A percentile compares a stretch with the other conserved stretches of the same genome.
Evolutionary conservation across 371 early-diverging fungal genomes (phyloP).

Genomic region (Thermomucor indicae-seudaticae): DNA sequence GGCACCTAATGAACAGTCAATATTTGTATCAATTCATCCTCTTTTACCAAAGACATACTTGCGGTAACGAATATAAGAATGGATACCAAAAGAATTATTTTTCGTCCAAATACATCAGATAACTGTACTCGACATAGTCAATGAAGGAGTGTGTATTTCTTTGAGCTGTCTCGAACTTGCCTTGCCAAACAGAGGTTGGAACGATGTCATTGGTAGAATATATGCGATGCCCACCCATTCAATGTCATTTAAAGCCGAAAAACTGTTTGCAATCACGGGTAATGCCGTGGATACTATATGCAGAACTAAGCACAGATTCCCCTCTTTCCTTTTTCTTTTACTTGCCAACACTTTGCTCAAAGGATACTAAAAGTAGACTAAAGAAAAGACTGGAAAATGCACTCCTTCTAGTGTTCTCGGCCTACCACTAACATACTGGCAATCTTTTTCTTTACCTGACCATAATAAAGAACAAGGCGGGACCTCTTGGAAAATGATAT

Average conservation of each 20-base stretch:
- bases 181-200: conserved; percentile 40
- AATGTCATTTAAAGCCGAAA: conserved; percentile 49
- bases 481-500: no score
- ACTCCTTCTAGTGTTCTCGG: no score
- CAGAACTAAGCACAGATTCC: background rate
- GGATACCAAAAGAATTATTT: conserved; percentile 12
- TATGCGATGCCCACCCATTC: conserved; percentile 60
- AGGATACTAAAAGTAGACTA: conserved; percentile 6
- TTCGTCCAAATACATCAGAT: conserved; percentile 8
- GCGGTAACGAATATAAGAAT: conserved; percentile 56
- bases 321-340: background rate
- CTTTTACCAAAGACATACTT: no score
- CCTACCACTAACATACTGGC: no score
- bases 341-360: conserved; percentile 12
- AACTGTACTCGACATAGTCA: no score
- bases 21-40: background rate
- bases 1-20: conserved; percentile 1
- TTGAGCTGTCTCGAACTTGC: conserved; percentile 18
- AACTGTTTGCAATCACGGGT: conserved; percentile 33
- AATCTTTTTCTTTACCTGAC: no score
- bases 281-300: conserved; percentile 26
- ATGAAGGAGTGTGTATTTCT: background rate
- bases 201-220: conserved; percentile 33
- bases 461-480: no score
- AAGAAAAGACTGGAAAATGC: conserved; percentile 7